These are phyloP conservation scores for Coniochaeta sp. DNA, from an alignment of 2,329 filamentous ascomycete species.

Conservation along the genomic window DNA sequence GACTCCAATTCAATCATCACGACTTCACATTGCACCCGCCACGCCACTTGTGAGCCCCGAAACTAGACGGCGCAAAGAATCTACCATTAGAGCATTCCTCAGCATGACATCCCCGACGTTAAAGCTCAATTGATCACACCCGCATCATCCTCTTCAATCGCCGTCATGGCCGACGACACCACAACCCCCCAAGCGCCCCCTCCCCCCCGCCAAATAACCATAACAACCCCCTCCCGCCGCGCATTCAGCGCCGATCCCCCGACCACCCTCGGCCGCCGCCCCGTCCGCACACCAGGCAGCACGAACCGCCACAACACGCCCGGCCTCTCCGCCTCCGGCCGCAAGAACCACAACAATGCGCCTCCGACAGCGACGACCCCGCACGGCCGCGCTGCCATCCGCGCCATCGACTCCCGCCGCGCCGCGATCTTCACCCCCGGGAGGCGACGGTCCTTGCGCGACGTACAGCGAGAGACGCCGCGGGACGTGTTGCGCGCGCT, in stretches of 20 bases:
- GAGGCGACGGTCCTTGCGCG: slow-evolving; percentile 49
- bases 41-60: too few relatives aligned
- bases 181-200: not conserved
- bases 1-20: not conserved
- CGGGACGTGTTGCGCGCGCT: slow-evolving; percentile 47
- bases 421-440: slow-evolving; percentile 55
- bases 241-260: slow-evolving; percentile 28
- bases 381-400: slow-evolving; percentile 53
- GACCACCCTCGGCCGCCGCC: slow-evolving; percentile 25
- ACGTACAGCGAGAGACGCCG: slow-evolving; percentile 47
- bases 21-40: not conserved
- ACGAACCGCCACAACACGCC: slow-evolving; percentile 26
- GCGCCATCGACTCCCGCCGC: slow-evolving; percentile 51
- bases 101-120: too few relatives aligned
- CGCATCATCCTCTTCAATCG: slow-evolving; percentile 9
- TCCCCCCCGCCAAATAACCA: not conserved
- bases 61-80: too few relatives aligned
- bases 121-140: too few relatives aligned
- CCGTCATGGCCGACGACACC: slow-evolving; percentile 11
- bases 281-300: slow-evolving; percentile 35
- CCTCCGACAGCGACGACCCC: slow-evolving; percentile 40
- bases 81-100: too few relatives aligned
- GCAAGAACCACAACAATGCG: slow-evolving; percentile 32
- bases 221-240: slow-evolving; percentile 23
- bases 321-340: slow-evolving; percentile 38